Conservation (phyloP, 495 filamentous ascomycete species). For the Aspergillus wentii region DNA sequence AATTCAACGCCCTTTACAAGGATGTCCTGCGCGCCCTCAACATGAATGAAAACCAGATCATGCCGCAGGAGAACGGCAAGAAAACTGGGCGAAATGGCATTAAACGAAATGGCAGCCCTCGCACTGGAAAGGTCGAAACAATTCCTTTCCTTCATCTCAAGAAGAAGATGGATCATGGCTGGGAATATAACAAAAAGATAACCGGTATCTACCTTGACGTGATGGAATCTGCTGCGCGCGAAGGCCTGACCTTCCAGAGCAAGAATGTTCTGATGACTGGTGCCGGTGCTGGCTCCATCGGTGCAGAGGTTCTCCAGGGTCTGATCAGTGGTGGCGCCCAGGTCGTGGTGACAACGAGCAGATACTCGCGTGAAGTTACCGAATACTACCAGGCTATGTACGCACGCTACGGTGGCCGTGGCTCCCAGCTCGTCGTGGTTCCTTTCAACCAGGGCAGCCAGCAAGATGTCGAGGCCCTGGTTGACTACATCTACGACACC, state of each 20-base stretch:
- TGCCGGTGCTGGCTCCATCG: slow-evolving; percentile 95
- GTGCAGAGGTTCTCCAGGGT: slow-evolving; percentile 95
- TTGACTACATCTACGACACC: slow-evolving; percentile 94
- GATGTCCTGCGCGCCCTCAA: slow-evolving; percentile 87
- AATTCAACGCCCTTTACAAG: slow-evolving; percentile 91
- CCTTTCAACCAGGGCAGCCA: slow-evolving; percentile 99
- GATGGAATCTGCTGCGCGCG: slow-evolving; percentile 78
- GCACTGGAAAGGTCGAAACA: slow-evolving; percentile 88
- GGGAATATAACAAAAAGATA: slow-evolving; percentile 99
- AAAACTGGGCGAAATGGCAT: slow-evolving; percentile 57
- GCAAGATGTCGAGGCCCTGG: slow-evolving; percentile 89
- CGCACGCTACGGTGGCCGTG: slow-evolving; percentile 83
- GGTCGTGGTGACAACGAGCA: slow-evolving; percentile 91
- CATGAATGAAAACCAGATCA: slow-evolving; percentile 97
- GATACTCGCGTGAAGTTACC: slow-evolving; percentile 94
- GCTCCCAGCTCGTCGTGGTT: slow-evolving; percentile 94
- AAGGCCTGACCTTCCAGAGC: slow-evolving; percentile 84
- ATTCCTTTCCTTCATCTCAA: slow-evolving; percentile 97
- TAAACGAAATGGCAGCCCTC: slow-evolving; percentile 49
- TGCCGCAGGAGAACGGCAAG: slow-evolving; percentile 79
- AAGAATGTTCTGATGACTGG: slow-evolving; percentile 99
- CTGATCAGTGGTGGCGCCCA: slow-evolving; percentile 94
- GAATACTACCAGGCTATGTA: slow-evolving; percentile 99
- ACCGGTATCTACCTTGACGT: slow-evolving; percentile 89
- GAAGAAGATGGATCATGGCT: slow-evolving; percentile 88